Evolutionary conservation across 768 basidiomycete genomes (phyloP), one percentile per base, ranked within the genome.

Genomic region (Auricularia auricula-judae): DNA sequence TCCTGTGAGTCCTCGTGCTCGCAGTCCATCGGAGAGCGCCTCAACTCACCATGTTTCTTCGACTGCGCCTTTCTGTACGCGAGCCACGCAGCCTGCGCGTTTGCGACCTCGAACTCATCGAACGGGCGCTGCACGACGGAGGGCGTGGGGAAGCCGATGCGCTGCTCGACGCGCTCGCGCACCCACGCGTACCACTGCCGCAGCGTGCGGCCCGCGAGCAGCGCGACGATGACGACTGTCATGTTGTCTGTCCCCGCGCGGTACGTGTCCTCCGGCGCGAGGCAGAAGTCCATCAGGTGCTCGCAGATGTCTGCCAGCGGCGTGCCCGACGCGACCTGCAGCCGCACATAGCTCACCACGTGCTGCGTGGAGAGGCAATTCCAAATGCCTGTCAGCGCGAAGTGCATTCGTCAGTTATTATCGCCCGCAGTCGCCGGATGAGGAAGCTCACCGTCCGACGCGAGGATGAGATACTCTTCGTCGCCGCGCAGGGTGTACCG

Each of bases 221-320:
- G 65, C 2, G 78, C 80, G 61, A 81, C 78, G 44, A 81, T 70
- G 61, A 79, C 72, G 11, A 79, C 73, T 0, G 80, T 81, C 80
- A 81, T 81, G 72, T 81, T 80, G 73, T 81, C 80, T 39, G 80
- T 75, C 4, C 80, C 80, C 18, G 61, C 65, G 51, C 77, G 78
- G 66, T 77, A 76, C 67, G 80, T 79, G 8, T 76, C 76, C 65
- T 79, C 77, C 23, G 78, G 78, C n/a, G 80, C 79, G 36, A 79
- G 71, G 65, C 80, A 81, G 53, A 76, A 75, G 62, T 76, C 73
- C 75, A 81, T 79, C 69, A 80, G 72, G 61, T 75, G 71, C 68
- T 80, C 79, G 66, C 76, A 77, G 62, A 80, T 78, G 68, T 78
- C 74, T 54, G 69, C 67, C 21, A 80, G 71, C 2, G 70, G 59